Evolutionary conservation across 2,329 filamentous ascomycete species (phyloP), one percentile per base, ranked within the genome.

Genomic region (Diaporthe batatas): DNA sequence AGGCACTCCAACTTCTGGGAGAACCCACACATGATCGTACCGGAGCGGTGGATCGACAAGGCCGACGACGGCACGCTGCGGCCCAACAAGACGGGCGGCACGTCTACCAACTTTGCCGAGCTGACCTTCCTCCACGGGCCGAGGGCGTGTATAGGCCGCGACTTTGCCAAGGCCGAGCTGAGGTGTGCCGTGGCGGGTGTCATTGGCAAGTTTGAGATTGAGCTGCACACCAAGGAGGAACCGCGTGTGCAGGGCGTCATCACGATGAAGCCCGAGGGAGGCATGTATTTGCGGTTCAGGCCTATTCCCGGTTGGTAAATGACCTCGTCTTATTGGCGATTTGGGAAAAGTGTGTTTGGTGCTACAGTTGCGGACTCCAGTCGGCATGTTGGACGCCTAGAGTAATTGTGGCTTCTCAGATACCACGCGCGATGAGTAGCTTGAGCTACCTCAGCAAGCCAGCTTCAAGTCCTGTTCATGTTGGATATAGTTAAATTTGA

Each of bases 21-120:
- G 0, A 82, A 79, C 4, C 82, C 82, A 8, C 79, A 83, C 71
- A 76, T 78, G 42, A 84, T 84, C 73, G 81, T 84, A 68, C 83
- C 83, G 1, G 82, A 84, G 73, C 80, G 83, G 8, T 84, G 83
- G 83, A 80, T 82, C 55, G 76, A 82, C 39, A 75, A 83, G 7
- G 36, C 51, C 2, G 59, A 68, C 18, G 53, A 70, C 18, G 68
- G 59, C 25, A 71, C 68, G 14, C 54, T 59, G 44, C 42, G 71
- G 55, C 68, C 72, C n/a, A 73, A 73, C 62, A 72, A 72, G 71
- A 62, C 64, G 42, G 71, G 71, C n/a, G 71, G 64, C 25, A 72
- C 65, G 34, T 47, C 71, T 1, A 69, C 71, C 32, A 72, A 72
- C 42, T 72, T 72, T 23, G 55, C 59, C 21, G 68, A 71, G 67